phyloP scores from a whole-genome alignment of 305 asterid genomes.

The Salvia sclarea region DNA sequence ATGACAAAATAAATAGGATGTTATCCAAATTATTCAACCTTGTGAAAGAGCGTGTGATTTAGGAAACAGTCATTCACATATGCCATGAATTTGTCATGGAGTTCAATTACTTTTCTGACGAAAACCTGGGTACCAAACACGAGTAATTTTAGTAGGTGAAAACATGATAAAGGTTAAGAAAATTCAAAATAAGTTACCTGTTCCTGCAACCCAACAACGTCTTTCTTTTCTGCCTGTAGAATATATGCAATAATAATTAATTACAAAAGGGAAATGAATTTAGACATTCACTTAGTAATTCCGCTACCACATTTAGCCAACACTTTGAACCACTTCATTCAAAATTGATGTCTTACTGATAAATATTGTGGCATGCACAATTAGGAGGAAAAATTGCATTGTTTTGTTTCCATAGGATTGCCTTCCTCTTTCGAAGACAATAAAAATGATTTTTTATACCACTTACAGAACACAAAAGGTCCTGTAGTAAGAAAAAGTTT shows the following conservation, averaged over 20 bases:
- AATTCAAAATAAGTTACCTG: slow-evolving; percentile 52
- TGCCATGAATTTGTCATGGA: slow-evolving; percentile 91
- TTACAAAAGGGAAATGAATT: slow-evolving; percentile 24
- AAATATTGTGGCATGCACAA: neutral
- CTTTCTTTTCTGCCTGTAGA: slow-evolving; percentile 88
- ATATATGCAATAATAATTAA: slow-evolving; percentile 16
- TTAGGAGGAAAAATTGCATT: slow-evolving; percentile 12
- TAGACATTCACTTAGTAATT: neutral
- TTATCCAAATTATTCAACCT: slow-evolving; percentile 53
- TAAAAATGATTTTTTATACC: neutral
- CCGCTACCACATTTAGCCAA: neutral
- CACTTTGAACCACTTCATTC: neutral
- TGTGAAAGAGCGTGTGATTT: slow-evolving; percentile 92
- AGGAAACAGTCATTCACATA: slow-evolving; percentile 80
- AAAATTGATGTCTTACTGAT: neutral
- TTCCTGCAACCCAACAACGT: slow-evolving; percentile 81
- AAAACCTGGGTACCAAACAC: slow-evolving; percentile 55
- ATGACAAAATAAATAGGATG: slow-evolving; percentile 21
- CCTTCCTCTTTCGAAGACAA: neutral
- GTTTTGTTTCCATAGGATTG: neutral
- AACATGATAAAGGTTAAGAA: slow-evolving; percentile 20
- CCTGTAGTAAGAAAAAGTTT: neutral
- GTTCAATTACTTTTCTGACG: slow-evolving; percentile 86
- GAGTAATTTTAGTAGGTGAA: slow-evolving; percentile 31
- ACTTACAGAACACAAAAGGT: neutral